Evolutionary conservation across 768 basidiomycete species (phyloP), one percentile per base, ranked within the genome.

Genomic region (Pleurotus platypus): DNA sequence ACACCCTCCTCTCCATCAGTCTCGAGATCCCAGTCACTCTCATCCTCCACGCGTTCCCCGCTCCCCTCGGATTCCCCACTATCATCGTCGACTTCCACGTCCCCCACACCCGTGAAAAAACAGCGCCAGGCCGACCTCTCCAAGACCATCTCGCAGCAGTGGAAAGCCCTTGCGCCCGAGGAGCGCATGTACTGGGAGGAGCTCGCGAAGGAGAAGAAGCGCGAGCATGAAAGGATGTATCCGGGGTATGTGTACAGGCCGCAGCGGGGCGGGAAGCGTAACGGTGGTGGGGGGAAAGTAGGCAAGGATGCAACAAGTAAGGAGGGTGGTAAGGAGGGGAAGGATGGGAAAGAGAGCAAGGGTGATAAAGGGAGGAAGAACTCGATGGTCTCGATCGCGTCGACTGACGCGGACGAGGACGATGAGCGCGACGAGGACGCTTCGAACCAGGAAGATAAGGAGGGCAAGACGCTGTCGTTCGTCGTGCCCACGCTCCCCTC

Each of bases 231-330:
- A 73, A 73, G 76, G 66, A 74, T 83, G 75, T 86, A 89, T 62
- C 89, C 89, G 63, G 78, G 84, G 69, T 90, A 90, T 69, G 87
- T 90, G 26, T 90, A 90, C 66, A 85, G 88, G 7, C 89, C 89
- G 0, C 87, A 89, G 70, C 77, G 87, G 53, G 70, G 75, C 42
- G 30, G 30, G 9, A 35, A 35, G 30, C 30, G 30, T 18, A 18
- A 18, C 18, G 18, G 18, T 18, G 18, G 18, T 18, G 18, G 18
- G 18, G 18, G 18, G 18, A 18, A 18, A 18, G 18, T 18, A 18
- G 18, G 18, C 18, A 18, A 18, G 18, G 18, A 18, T 18, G 18
- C 18, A 18, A 18, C 18, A 18, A 18, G 18, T 18, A 18, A 18
- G 18, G 24, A 24, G 3, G 24, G 24, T 9, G 27, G 27, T 7